Percentiles rank a stretch among this genome's conserved stretches.
Conservation (phyloP, 352 stramenopile genomes). For the Heterotrichella gracilis region DNA sequence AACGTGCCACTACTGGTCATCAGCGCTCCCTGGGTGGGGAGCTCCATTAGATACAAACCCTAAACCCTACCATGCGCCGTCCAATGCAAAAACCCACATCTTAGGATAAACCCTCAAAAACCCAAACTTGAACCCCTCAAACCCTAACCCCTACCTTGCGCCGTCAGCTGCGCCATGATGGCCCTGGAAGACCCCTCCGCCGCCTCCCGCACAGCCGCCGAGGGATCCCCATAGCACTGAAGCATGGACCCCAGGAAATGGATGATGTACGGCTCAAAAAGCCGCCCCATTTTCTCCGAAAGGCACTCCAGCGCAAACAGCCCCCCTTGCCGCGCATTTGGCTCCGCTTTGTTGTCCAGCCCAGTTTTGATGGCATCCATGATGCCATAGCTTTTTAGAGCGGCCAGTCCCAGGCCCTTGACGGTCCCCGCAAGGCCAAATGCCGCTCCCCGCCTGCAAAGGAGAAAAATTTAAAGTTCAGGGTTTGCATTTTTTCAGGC, state of each 20-base stretch:
- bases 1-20: too few relatives aligned
- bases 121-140: too few relatives aligned
- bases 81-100: too few relatives aligned
- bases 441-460: slow-evolving; percentile 58
- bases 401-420: slow-evolving; percentile 88
- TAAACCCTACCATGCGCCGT: too few relatives aligned
- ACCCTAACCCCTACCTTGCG: too few relatives aligned
- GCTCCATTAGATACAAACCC: too few relatives aligned
- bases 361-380: slow-evolving; percentile 45
- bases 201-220: slow-evolving; percentile 67
- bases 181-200: slow-evolving; percentile 57
- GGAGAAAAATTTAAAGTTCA: too few relatives aligned
- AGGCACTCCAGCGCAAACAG: slow-evolving; percentile 90
- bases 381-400: slow-evolving; percentile 81
- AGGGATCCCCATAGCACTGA: slow-evolving; percentile 76
- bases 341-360: slow-evolving; percentile 20
- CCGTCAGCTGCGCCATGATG: slow-evolving; percentile 93
- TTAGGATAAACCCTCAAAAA: too few relatives aligned
- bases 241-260: slow-evolving; percentile 89
- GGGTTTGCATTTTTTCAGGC: too few relatives aligned
- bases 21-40: too few relatives aligned
- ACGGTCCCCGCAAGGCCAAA: slow-evolving; percentile 86
- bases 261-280: slow-evolving; percentile 94
- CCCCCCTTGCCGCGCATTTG: slow-evolving; percentile 38
- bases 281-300: slow-evolving; percentile 60